phyloP scores from a whole-genome alignment of 192 early-diverging fungal genomes.

The Coemansia pectinata region DNA sequence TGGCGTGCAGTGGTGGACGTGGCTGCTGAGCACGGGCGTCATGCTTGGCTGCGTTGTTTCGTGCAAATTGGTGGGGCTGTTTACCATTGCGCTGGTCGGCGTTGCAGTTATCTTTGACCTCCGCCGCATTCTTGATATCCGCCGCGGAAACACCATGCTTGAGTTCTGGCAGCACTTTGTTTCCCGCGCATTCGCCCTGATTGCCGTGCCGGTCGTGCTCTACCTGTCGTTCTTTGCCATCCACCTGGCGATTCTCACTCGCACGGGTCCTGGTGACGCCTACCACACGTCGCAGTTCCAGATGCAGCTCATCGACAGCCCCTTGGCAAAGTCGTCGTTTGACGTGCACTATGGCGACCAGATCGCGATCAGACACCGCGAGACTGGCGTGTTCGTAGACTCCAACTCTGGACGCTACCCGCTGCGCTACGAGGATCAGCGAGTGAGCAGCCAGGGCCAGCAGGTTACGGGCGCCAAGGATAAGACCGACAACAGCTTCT shows the following conservation, averaged over 20 bases:
- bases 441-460: conserved; percentile 85
- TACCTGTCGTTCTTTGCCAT: conserved; percentile 93
- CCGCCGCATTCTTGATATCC: conserved; percentile 88
- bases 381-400: conserved; percentile 75
- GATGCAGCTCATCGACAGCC: conserved; percentile 80
- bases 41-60: conserved; percentile 67
- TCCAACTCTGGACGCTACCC: conserved; percentile 82
- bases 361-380: conserved; percentile 77
- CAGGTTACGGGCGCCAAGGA: conserved; percentile 74
- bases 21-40: conserved; percentile 80
- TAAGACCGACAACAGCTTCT: conserved; percentile 63
- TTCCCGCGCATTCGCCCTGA: conserved; percentile 85
- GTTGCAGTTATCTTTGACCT: conserved; percentile 82
- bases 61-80: conserved; percentile 95
- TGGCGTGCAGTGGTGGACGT: conserved; percentile 78
- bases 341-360: conserved; percentile 80
- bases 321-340: conserved; percentile 63
- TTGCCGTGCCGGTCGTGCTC: conserved; percentile 75
- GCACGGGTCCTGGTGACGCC: conserved; percentile 88
- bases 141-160: conserved; percentile 68
- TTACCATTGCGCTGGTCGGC: conserved; percentile 84
- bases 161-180: conserved; percentile 81
- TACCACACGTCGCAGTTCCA: conserved; percentile 95
- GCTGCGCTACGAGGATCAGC: conserved; percentile 86
- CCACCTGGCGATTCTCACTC: conserved; percentile 89